Conservation (phyloP, 352 stramenopile species). For the Globisporangium iwayamae region DNA sequence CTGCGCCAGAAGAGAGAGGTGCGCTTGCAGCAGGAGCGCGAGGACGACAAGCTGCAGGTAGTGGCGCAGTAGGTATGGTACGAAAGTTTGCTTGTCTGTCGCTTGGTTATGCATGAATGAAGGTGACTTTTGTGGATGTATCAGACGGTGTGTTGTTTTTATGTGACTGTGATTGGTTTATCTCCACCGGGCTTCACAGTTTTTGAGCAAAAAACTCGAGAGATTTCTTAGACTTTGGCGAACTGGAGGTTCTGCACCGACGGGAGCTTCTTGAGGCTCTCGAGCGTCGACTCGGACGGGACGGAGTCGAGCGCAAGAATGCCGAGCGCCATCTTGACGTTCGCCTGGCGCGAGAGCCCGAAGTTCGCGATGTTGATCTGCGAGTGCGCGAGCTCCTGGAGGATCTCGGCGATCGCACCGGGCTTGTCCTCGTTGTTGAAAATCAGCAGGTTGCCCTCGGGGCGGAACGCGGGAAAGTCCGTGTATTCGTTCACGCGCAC, state of each 20-base stretch:
- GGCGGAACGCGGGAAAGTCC: conserved; percentile 80
- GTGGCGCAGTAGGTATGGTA: neutral
- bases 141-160: neutral
- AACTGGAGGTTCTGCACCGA: conserved; percentile 70
- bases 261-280: conserved; percentile 52
- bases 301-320: conserved; percentile 72
- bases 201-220: neutral
- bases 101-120: too few species aligned
- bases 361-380: conserved; percentile 88
- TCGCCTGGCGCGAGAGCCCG: conserved; percentile 65
- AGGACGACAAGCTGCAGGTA: neutral
- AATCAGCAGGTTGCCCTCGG: conserved; percentile 71
- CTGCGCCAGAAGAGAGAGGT: conserved; percentile 14
- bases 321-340: conserved; percentile 54
- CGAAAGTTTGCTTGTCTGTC: too few species aligned
- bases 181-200: neutral
- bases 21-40: neutral
- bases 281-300: conserved; percentile 51
- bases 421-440: conserved; percentile 85
- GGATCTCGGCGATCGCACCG: conserved; percentile 70
- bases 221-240: conserved; percentile 35
- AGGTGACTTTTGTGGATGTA: neutral
- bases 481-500: conserved; percentile 82
- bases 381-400: conserved; percentile 58
- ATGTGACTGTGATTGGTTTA: neutral